Base-by-base conservation (phyloP, 1,284 basidiomycete species). In the Leccinum pachyderme region DNA sequence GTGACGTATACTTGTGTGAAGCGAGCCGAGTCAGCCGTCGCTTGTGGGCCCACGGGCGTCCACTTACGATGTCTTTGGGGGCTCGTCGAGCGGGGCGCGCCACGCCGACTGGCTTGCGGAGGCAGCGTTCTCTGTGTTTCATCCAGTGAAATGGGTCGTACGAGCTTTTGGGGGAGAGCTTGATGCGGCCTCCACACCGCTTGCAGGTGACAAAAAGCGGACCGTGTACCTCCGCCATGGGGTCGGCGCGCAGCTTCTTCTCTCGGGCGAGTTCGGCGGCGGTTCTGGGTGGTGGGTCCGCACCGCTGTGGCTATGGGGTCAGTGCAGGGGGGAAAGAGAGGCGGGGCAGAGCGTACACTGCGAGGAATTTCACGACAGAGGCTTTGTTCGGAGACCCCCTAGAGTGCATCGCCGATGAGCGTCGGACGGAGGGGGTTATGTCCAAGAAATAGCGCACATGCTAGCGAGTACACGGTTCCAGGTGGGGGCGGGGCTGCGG, bases 121-220 rank as follows among this genome's bases (percentile, higher is more conserved):
- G 63, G 64, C 86, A 87, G 25, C 84, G 76, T 39, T 75, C 75
- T 15, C 80, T 77, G 63, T 88, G 86, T 60, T 78, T 83, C 44
- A 72, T 65, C 87, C 87, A 89, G 65, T 89, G 87, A 62, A 79
- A 80, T 18, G 76, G 75, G 63, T 89, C 87, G 62, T 78, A 89
- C 22, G 73, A 72, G 67, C 82, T 84, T 69, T 87, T 87, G 11
- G 74, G 68, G 3, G 86, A 89, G 22, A 89, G 79, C 69, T 86
- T 86, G 71, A 89, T 86, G 7, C 71, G 69, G 24, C 64, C 69
- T 37, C 74, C 73, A 66, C 87, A 89, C 41, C 77, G 75, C 54
- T 71, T 74, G 72, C 86, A 89, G 54, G 74, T 70, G 49, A 88
- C 82, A 49, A 74, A 73, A 29, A 79, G 73, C 2, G 82, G 80